phyloP scores from a whole-genome alignment of 495 filamentous ascomycete genomes.

The Penicillium salamii region DNA sequence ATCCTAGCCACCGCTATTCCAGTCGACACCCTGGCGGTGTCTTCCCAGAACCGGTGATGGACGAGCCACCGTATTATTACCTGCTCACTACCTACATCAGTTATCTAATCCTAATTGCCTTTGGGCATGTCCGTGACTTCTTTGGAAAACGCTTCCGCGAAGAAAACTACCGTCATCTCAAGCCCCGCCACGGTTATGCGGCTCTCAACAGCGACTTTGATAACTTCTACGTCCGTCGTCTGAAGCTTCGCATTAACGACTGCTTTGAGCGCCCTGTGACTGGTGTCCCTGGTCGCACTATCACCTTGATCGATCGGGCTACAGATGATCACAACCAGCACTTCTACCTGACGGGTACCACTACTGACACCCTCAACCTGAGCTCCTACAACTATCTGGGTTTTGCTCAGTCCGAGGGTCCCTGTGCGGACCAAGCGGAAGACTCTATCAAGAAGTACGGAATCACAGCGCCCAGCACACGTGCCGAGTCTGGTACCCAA shows the following conservation, averaged over 20 bases:
- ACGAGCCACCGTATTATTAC: conserved; percentile 96
- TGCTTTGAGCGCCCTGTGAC: conserved; percentile 90
- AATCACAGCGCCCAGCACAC: conserved; percentile 73
- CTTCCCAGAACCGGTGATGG: conserved; percentile 80
- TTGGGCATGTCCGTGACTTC: conserved; percentile 94
- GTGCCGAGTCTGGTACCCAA: conserved; percentile 79
- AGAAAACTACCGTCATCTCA: conserved; percentile 78
- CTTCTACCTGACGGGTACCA: conserved; percentile 83
- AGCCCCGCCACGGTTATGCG: conserved; percentile 82
- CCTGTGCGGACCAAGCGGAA: conserved; percentile 92
- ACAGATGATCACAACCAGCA: conserved; percentile 85
- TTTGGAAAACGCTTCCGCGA: conserved; percentile 94
- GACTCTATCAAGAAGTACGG: conserved; percentile 80
- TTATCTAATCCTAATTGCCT: conserved; percentile 92
- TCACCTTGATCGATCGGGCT: conserved; percentile 83
- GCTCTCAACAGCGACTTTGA: conserved; percentile 98
- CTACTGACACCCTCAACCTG: conserved; percentile 95
- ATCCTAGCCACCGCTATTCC: conserved; percentile 77
- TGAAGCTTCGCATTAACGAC: conserved; percentile 94
- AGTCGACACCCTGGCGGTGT: conserved; percentile 76
- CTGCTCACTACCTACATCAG: conserved; percentile 95
- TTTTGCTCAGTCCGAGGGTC: conserved; percentile 96
- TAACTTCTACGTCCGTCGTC: conserved; percentile 90
- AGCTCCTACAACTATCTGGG: conserved; percentile 99
- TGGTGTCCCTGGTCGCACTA: conserved; percentile 90